Conservation (phyloP, 202 grass and related monocot genomes). For the Hordeum pubiflorum region DNA sequence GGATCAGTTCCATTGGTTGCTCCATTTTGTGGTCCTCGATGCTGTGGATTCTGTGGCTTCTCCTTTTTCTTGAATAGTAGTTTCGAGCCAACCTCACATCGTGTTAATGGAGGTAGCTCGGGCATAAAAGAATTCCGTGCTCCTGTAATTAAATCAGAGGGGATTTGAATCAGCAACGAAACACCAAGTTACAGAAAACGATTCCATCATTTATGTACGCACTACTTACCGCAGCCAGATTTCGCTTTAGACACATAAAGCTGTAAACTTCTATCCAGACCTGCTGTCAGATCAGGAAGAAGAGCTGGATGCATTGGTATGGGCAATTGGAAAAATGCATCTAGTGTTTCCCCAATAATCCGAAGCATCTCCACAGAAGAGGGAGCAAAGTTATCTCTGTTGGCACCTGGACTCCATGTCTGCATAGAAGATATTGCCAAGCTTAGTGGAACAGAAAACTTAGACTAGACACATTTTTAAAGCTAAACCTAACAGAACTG, state of each 20-base stretch:
- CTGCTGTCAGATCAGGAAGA: slow-evolving; percentile 70
- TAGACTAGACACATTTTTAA: background rate
- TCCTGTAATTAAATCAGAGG: slow-evolving; percentile 38
- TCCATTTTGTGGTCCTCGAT: slow-evolving; percentile 65
- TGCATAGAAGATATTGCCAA: slow-evolving; percentile 32
- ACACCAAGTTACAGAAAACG: slow-evolving; percentile 11
- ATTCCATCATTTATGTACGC: slow-evolving; percentile 5
- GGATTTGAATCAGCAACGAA: background rate
- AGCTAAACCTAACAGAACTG: background rate
- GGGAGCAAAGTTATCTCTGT: slow-evolving; percentile 77
- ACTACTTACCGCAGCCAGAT: slow-evolving; percentile 80
- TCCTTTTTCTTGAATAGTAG: slow-evolving; percentile 94
- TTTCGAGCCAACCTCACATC: slow-evolving; percentile 87
- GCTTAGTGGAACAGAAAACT: slow-evolving; percentile 25
- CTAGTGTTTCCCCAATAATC: slow-evolving; percentile 88
- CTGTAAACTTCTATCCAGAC: slow-evolving; percentile 80
- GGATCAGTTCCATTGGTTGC: slow-evolving; percentile 54
- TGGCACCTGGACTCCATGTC: slow-evolving; percentile 82
- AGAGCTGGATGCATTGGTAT: slow-evolving; percentile 87
- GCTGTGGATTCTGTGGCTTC: slow-evolving; percentile 56
- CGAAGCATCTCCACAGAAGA: slow-evolving; percentile 80
- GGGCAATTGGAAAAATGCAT: slow-evolving; percentile 83
- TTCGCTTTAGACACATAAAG: slow-evolving; percentile 79
- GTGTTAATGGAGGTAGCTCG: slow-evolving; percentile 60
- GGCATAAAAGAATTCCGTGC: slow-evolving; percentile 71